phyloP scores from a whole-genome alignment of 768 basidiomycete species.

The Tylopilus intermedius region DNA sequence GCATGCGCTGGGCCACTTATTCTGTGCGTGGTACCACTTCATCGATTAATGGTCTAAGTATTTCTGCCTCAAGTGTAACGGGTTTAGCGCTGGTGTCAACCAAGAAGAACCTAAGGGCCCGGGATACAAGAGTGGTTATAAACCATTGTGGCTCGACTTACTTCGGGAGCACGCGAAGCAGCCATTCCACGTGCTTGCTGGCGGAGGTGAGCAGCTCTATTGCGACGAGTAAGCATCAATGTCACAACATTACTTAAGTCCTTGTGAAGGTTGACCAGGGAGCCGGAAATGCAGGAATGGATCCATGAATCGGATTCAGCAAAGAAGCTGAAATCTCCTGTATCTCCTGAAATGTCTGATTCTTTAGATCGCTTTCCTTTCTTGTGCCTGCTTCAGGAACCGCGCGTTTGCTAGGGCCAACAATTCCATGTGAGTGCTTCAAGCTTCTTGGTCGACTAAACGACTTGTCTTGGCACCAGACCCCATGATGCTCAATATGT shows the following conservation, averaged over 20 bases:
- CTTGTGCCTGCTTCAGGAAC: conserved; percentile 74
- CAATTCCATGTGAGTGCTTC: conserved; percentile 67
- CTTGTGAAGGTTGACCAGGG: conserved; percentile 60
- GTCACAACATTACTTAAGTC: conserved; percentile 20
- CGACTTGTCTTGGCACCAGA: conserved; percentile 34
- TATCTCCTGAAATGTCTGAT: conserved; percentile 66
- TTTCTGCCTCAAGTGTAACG: conserved; percentile 59
- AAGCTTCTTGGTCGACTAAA: neutral
- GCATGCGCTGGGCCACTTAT: conserved; percentile 88
- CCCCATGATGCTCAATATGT: conserved; percentile 82
- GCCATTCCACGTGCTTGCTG: conserved; percentile 89
- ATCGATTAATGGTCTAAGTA: neutral
- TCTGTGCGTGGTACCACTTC: conserved; percentile 47
- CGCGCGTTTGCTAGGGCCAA: conserved; percentile 92
- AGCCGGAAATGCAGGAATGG: conserved; percentile 90
- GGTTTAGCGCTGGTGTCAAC: conserved; percentile 85
- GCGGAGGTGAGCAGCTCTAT: conserved; percentile 92
- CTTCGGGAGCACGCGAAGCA: conserved; percentile 70
- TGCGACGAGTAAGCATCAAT: conserved; percentile 58
- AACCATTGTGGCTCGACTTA: conserved; percentile 93
- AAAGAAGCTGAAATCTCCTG: conserved; percentile 50
- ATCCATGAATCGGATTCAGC: conserved; percentile 53
- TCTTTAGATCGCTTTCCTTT: conserved; percentile 88
- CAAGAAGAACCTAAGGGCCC: conserved; percentile 80
- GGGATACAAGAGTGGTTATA: conserved; percentile 76